These are phyloP conservation scores for Tylopilus vinaceipallidus DNA, from an alignment of 768 basidiomycete species.

Conservation along the genomic window DNA sequence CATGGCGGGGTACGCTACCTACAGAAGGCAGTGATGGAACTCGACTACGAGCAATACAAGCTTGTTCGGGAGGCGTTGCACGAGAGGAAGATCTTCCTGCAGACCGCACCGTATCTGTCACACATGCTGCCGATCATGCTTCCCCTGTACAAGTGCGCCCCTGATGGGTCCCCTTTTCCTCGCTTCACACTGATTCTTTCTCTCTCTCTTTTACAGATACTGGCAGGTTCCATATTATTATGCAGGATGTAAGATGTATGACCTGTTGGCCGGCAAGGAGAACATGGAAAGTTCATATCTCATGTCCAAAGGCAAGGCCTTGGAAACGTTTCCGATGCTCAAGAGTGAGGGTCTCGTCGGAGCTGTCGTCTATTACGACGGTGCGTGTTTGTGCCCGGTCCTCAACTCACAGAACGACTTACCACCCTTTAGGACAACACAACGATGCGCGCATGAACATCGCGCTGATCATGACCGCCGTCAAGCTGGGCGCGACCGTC, in stretches of 20 bases:
- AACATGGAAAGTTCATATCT: constrained; percentile 96
- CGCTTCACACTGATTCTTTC: constrained; percentile 3
- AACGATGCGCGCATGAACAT: constrained; percentile 99
- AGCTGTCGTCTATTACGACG: constrained; percentile 96
- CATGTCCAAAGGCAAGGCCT: constrained; percentile 90
- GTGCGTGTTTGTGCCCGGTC: constrained; percentile 39
- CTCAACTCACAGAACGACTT: neutral
- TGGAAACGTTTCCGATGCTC: constrained; percentile 96
- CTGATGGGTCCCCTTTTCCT: neutral
- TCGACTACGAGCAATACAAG: constrained; percentile 96
- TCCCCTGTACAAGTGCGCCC: constrained; percentile 83
- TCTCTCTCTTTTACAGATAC: constrained; percentile 49
- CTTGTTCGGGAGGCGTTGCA: constrained; percentile 94
- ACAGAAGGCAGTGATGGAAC: constrained; percentile 93
- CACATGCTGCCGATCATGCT: constrained; percentile 96
- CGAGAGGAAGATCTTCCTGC: constrained; percentile 90
- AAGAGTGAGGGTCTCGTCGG: constrained; percentile 90
- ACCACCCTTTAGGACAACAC: constrained; percentile 70
- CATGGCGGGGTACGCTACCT: constrained; percentile 98
- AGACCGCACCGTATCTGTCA: constrained; percentile 92
- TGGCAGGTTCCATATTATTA: constrained; percentile 98
- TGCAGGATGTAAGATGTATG: constrained; percentile 95
- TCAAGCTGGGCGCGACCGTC: constrained; percentile 83
- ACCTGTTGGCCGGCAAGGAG: constrained; percentile 89
- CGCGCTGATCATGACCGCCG: constrained; percentile 90